phyloP scores from a whole-genome alignment of 805 yeast genomes.

The Metschnikowia colocasiae region DNA sequence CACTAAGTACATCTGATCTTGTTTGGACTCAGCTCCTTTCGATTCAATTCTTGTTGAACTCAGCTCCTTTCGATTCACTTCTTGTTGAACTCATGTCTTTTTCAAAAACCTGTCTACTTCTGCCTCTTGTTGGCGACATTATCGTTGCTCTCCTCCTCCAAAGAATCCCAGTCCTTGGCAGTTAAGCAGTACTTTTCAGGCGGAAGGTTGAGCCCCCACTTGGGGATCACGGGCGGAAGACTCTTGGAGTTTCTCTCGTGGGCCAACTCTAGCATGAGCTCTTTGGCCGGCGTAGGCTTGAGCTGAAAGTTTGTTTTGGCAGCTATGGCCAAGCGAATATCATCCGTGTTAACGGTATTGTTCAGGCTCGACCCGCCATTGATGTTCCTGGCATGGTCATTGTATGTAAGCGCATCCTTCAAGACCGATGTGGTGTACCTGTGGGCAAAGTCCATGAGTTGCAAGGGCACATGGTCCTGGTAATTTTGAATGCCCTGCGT shows the following conservation, averaged over 20 bases:
- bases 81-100: no score
- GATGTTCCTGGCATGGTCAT: slow-evolving; percentile 66
- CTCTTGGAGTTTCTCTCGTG: slow-evolving; percentile 87
- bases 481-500: slow-evolving; percentile 88
- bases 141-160: slow-evolving; percentile 24
- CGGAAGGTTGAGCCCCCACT: slow-evolving; percentile 90
- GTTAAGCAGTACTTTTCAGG: slow-evolving; percentile 97
- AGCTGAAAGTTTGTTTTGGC: slow-evolving; percentile 95
- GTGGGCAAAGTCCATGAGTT: slow-evolving; percentile 95
- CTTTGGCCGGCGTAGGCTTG: slow-evolving; percentile 92
- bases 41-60: neutral
- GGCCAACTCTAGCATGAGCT: slow-evolving; percentile 83
- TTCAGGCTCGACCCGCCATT: slow-evolving; percentile 24
- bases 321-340: slow-evolving; percentile 85
- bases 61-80: no score
- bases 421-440: slow-evolving; percentile 80
- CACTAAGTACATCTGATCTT: no score
- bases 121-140: slow-evolving; percentile 14
- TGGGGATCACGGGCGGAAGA: slow-evolving; percentile 85
- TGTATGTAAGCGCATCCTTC: slow-evolving; percentile 84
- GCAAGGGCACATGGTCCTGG: slow-evolving; percentile 94
- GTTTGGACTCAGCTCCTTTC: no score
- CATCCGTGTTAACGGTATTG: slow-evolving; percentile 71
- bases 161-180: slow-evolving; percentile 65
- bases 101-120: neutral